Conservation (phyloP, 1,139 yeast genomes). For the Geotrichum europaeum region DNA sequence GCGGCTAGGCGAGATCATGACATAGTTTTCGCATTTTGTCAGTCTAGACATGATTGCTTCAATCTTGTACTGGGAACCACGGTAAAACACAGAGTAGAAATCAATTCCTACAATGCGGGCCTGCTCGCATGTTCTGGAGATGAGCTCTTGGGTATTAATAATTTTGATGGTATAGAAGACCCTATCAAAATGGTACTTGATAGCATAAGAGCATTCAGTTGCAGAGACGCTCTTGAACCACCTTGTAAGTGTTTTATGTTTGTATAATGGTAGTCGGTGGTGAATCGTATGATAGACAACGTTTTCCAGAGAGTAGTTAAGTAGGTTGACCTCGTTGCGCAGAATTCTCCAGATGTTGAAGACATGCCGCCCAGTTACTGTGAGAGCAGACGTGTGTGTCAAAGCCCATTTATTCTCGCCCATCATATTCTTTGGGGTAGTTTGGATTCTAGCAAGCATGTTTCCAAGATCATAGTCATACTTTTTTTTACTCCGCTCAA, state of each 20-base stretch:
- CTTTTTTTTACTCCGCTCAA: slow-evolving; percentile 52
- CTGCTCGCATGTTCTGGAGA: slow-evolving; percentile 71
- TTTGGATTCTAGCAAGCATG: slow-evolving; percentile 41
- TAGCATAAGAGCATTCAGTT: slow-evolving; percentile 35
- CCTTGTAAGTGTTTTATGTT: slow-evolving; percentile 44
- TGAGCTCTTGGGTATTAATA: slow-evolving; percentile 56
- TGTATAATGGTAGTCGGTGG: slow-evolving; percentile 58
- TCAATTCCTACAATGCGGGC: slow-evolving; percentile 86
- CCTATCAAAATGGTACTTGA: slow-evolving; percentile 50
- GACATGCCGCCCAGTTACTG: slow-evolving; percentile 72
- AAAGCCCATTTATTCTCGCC: slow-evolving; percentile 73
- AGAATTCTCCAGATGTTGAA: slow-evolving; percentile 79
- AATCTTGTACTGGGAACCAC: slow-evolving; percentile 93
- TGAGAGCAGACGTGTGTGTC: slow-evolving; percentile 65
- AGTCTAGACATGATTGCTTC: slow-evolving; percentile 75
- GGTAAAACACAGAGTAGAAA: slow-evolving; percentile 73
- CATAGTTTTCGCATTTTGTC: slow-evolving; percentile 65
- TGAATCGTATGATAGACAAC: slow-evolving; percentile 64
- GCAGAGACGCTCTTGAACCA: slow-evolving; percentile 40
- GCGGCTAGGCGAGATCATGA: slow-evolving; percentile 75
- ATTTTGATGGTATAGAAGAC: slow-evolving; percentile 46
- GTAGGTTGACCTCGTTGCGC: slow-evolving; percentile 54
- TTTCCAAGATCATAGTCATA: slow-evolving; percentile 49
- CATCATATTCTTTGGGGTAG: slow-evolving; percentile 37
- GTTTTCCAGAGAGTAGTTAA: slow-evolving; percentile 72